Conservation (phyloP, 2,329 filamentous ascomycete genomes). For the Dactylellina leptospora region DNA sequence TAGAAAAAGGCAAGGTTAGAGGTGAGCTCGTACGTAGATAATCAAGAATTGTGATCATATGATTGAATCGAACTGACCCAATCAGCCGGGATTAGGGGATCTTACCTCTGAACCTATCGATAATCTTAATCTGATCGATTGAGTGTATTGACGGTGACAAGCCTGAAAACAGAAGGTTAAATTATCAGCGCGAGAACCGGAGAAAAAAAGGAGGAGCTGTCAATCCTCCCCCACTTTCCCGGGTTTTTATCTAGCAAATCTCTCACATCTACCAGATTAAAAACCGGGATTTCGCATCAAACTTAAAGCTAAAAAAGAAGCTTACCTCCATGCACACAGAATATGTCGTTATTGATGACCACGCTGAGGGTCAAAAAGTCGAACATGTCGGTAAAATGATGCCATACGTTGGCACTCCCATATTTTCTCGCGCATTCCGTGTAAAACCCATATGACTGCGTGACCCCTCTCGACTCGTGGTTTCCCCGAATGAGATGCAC, state of each 20-base stretch:
- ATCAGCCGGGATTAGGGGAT: constrained; percentile 1
- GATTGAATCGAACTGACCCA: constrained; percentile 6
- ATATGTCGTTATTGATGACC: constrained; percentile 98
- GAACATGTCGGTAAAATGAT: constrained; percentile 99
- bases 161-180: constrained; percentile 63
- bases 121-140: constrained; percentile 98
- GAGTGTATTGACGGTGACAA: constrained; percentile 92
- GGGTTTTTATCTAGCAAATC: constrained; percentile 21
- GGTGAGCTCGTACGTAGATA: constrained; percentile 33
- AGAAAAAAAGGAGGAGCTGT: too few relatives aligned
- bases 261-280: not conserved
- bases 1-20: constrained; percentile 25
- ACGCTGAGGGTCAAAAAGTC: constrained; percentile 96
- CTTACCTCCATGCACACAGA: constrained; percentile 90
- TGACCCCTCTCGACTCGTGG: constrained; percentile 96
- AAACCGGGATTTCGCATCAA: constrained; percentile 19
- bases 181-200: not conserved
- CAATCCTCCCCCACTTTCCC: constrained; percentile 35
- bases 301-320: constrained; percentile 1
- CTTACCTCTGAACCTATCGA: constrained; percentile 82
- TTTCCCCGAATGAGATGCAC: constrained; percentile 97
- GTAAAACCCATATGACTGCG: constrained; percentile 98
- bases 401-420: constrained; percentile 98
- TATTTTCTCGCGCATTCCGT: constrained; percentile 98
- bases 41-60: constrained; percentile 17